Percentiles rank a stretch among this genome's conserved stretches.
Conservation (phyloP, 352 stramenopile species). For the Phytophthora macrochlamydospora region DNA sequence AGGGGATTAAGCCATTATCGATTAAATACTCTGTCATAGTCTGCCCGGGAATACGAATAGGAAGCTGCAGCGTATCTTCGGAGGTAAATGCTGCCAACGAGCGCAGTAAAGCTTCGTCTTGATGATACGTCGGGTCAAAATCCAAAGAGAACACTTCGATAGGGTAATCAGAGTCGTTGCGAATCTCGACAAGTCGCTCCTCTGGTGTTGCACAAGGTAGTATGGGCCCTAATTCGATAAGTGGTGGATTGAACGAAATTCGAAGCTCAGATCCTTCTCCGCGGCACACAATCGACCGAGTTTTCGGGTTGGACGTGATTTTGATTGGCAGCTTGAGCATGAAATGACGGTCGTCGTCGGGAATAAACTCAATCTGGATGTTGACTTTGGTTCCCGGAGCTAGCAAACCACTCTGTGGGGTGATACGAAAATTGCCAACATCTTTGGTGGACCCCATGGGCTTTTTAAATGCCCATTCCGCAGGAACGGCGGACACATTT, state of each 20-base stretch:
- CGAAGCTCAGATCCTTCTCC: slow-evolving; percentile 83
- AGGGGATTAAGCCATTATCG: slow-evolving; percentile 43
- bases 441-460: slow-evolving; percentile 86
- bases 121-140: slow-evolving; percentile 82
- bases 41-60: slow-evolving; percentile 71
- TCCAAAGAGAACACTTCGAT: slow-evolving; percentile 93
- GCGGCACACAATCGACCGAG: slow-evolving; percentile 70
- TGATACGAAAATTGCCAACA: slow-evolving; percentile 79
- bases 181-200: slow-evolving; percentile 71
- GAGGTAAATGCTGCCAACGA: slow-evolving; percentile 57
- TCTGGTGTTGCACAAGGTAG: slow-evolving; percentile 69
- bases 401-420: slow-evolving; percentile 75
- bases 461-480: slow-evolving; percentile 93
- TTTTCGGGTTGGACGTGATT: slow-evolving; percentile 81
- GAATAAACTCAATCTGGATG: slow-evolving; percentile 91
- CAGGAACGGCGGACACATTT: slow-evolving; percentile 89
- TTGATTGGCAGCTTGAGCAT: slow-evolving; percentile 89
- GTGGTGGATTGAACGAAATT: slow-evolving; percentile 80
- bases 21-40: slow-evolving; percentile 61
- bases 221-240: slow-evolving; percentile 88
- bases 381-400: slow-evolving; percentile 81
- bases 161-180: slow-evolving; percentile 88
- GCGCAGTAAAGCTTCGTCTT: slow-evolving; percentile 87
- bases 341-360: slow-evolving; percentile 78
- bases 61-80: slow-evolving; percentile 75